These are phyloP conservation scores for Pelargonium australe DNA, from an alignment of 441 rosid species.

Conservation along the genomic window DNA sequence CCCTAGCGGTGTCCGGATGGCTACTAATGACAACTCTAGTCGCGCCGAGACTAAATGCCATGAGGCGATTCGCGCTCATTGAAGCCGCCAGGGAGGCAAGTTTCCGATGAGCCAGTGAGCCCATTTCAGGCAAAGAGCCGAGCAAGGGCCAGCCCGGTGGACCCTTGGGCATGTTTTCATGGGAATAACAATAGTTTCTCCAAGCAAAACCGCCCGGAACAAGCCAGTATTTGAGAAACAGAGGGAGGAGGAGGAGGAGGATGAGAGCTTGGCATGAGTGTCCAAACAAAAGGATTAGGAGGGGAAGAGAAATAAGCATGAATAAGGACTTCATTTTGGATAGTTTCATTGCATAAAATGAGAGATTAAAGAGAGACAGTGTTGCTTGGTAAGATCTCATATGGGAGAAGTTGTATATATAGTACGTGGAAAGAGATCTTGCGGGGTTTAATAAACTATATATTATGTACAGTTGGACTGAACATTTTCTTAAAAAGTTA, in stretches of 20 bases:
- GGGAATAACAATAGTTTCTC: slow-evolving; percentile 30
- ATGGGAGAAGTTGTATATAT: background rate
- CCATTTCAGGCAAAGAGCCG: slow-evolving; percentile 51
- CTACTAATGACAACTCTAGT: slow-evolving; percentile 47
- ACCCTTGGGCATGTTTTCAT: slow-evolving; percentile 22
- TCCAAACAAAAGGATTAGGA: slow-evolving; percentile 16
- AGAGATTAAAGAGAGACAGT: no score
- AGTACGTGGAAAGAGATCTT: background rate
- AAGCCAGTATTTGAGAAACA: slow-evolving; percentile 32
- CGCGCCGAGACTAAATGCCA: slow-evolving; percentile 53
- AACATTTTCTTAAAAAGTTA: no score
- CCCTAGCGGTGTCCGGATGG: slow-evolving; percentile 53
- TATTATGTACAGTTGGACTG: no score
- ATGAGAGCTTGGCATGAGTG: slow-evolving; percentile 24
- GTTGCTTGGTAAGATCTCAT: background rate
- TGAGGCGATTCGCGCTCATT: slow-evolving; percentile 36
- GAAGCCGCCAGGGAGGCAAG: slow-evolving; percentile 43
- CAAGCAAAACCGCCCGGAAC: slow-evolving; percentile 70
- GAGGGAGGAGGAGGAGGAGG: slow-evolving; percentile 17
- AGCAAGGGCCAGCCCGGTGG: slow-evolving; percentile 49
- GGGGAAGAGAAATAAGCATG: slow-evolving; percentile 14
- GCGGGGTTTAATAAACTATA: background rate
- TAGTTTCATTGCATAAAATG: no score
- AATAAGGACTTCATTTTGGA: slow-evolving; percentile 19
- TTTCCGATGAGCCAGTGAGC: slow-evolving; percentile 53